These are phyloP conservation scores for Sporothrix brasiliensis DNA, from an alignment of 2,329 filamentous ascomycete genomes.

Conservation along the genomic window DNA sequence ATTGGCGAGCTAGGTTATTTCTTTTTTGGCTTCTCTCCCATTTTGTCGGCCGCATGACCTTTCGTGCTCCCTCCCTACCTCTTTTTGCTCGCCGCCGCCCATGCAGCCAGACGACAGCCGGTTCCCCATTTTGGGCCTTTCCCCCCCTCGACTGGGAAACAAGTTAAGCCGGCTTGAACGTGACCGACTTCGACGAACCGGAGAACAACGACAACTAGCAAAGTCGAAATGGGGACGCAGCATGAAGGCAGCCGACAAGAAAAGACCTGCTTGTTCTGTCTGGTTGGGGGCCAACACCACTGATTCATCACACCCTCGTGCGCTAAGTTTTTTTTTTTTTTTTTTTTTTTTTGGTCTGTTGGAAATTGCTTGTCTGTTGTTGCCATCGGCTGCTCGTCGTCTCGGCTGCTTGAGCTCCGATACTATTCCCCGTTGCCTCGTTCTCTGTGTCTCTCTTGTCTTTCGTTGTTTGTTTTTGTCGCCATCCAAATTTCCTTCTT, in stretches of 20 bases:
- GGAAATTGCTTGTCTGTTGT: slow-evolving; percentile 1
- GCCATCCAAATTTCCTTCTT: not conserved
- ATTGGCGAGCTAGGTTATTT: slow-evolving; percentile 9
- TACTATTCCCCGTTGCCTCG: too few relatives aligned
- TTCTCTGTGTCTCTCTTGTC: not conserved
- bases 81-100: not conserved
- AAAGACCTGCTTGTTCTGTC: not conserved
- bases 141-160: not conserved
- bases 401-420: not conserved
- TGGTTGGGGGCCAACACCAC: slow-evolving; percentile 10
- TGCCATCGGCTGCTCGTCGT: slow-evolving; percentile 18
- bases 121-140: slow-evolving; percentile 9
- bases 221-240: not conserved
- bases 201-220: not conserved
- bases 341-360: not conserved
- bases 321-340: not conserved
- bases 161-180: not conserved
- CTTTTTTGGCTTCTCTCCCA: not conserved
- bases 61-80: not conserved
- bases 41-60: not conserved
- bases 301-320: slow-evolving; percentile 22
- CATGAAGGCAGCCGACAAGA: not conserved
- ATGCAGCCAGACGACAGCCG: not conserved
- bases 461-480: not conserved
- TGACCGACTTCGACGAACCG: not conserved